A percentile compares a stretch with the other conserved stretches of the same genome.
Conservation (phyloP, 1,284 basidiomycete genomes). For the Mycena citricolor region DNA sequence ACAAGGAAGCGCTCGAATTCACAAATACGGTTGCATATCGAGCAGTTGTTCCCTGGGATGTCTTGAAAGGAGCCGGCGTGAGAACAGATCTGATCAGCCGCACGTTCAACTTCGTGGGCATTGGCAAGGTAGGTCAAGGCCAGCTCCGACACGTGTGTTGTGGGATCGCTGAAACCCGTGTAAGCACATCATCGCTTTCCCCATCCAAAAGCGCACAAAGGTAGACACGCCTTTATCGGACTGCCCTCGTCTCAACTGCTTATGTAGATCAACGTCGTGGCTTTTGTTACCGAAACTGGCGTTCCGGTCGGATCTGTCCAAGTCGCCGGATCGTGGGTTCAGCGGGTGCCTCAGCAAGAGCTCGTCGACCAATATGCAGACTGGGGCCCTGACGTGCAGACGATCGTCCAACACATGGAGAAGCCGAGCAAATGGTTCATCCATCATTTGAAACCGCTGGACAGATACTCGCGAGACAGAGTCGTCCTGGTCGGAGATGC, state of each 20-base stretch:
- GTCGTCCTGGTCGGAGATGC: conserved; percentile 61
- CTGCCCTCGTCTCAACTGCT: background rate
- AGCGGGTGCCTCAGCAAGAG: conserved; percentile 41
- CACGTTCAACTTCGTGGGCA: conserved; percentile 43
- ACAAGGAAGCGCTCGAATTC: conserved; percentile 35
- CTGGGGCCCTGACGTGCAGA: conserved; percentile 48
- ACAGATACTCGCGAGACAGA: conserved; percentile 44
- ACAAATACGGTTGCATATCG: conserved; percentile 49
- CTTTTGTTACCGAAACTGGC: conserved; percentile 44
- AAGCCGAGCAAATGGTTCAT: conserved; percentile 60
- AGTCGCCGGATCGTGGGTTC: conserved; percentile 48
- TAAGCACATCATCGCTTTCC: conserved; percentile 61
- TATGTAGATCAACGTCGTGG: conserved; percentile 54
- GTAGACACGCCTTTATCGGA: conserved; percentile 31
- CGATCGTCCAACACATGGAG: conserved; percentile 46
- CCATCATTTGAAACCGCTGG: conserved; percentile 50
- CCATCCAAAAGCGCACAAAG: conserved; percentile 44
- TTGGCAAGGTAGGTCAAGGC: conserved; percentile 37
- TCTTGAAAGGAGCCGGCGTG: conserved; percentile 40
- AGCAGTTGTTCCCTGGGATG: conserved; percentile 40
- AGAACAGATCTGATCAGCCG: conserved; percentile 38
- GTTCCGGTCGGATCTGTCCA: conserved; percentile 37
- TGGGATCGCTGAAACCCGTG: no score
- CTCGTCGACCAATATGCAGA: conserved; percentile 46
- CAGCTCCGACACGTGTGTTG: background rate